Evolutionary conservation across 2,329 filamentous ascomycete genomes (phyloP).

Genomic region (Tolypocladium sp.): DNA sequence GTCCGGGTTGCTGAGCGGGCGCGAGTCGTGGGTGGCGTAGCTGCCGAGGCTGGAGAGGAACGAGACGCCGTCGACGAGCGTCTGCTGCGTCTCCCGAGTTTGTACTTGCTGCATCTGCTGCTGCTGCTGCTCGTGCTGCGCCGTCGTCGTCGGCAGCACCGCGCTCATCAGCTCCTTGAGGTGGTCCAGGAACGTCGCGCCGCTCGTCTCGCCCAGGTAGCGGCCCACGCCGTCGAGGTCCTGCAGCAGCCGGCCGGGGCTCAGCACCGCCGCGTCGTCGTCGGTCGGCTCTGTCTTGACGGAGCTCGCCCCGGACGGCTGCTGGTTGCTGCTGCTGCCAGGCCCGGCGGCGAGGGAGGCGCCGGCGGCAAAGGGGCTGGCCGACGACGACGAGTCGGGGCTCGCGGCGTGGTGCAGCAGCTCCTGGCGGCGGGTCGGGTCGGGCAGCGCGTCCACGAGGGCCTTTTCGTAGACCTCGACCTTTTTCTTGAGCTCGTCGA

Average conservation of each 20-base stretch:
- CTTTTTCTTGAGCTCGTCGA: conserved; percentile 29
- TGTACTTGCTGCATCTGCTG: neutral
- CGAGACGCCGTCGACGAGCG: conserved; percentile 3
- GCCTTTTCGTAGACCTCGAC: conserved; percentile 30
- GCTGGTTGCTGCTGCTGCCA: neutral
- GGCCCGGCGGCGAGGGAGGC: neutral
- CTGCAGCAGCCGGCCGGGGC: conserved; percentile 31
- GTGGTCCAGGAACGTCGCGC: conserved; percentile 38
- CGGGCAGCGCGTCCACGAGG: conserved; percentile 26
- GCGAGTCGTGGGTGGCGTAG: conserved; percentile 39
- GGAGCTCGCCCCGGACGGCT: neutral
- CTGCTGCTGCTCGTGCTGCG: neutral
- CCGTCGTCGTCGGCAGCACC: conserved; percentile 3
- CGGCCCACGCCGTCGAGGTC: conserved; percentile 34
- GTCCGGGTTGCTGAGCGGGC: conserved; percentile 25
- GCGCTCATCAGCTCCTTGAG: conserved; percentile 36
- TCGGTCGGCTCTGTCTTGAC: conserved; percentile 10
- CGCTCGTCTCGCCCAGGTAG: conserved; percentile 40
- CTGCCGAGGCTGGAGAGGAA: conserved; percentile 33
- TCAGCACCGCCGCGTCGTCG: conserved; percentile 13
- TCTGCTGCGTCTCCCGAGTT: neutral
- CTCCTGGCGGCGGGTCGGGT: conserved; percentile 23
- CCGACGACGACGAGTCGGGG: conserved; percentile 11
- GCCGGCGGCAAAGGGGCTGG: conserved; percentile 7
- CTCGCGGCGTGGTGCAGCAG: conserved; percentile 18